phyloP scores from a whole-genome alignment of 345 rosid species.

The Corchorus olitorius region DNA sequence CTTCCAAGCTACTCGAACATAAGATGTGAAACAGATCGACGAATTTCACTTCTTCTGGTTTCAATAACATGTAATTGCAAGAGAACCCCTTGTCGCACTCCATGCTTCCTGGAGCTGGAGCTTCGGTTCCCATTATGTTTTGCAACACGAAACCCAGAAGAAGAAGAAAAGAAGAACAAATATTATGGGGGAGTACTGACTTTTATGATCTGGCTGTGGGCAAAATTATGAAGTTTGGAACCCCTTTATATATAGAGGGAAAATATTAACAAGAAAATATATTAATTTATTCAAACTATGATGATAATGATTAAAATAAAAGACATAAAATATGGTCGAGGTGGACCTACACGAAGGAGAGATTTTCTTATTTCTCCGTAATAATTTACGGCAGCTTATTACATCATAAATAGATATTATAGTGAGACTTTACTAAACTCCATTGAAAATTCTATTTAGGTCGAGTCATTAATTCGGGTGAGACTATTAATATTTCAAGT shows the following conservation, averaged over 20 bases:
- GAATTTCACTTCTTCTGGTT: constrained; percentile 54
- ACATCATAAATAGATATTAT: no score
- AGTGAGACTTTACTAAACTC: no score
- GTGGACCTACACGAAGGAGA: no score
- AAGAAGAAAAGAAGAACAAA: not conserved
- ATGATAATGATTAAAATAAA: not conserved
- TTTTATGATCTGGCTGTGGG: not conserved
- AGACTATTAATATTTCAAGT: no score
- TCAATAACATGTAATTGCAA: constrained; percentile 51
- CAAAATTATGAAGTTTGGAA: not conserved
- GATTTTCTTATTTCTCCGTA: no score
- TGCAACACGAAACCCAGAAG: not conserved
- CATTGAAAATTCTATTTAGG: no score
- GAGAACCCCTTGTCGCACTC: constrained; percentile 46
- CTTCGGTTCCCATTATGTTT: not conserved
- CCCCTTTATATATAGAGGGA: not conserved
- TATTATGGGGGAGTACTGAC: not conserved
- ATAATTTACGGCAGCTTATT: no score
- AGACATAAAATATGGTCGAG: no score
- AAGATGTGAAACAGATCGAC: constrained; percentile 54
- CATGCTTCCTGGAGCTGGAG: constrained; percentile 19
- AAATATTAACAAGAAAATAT: not conserved
- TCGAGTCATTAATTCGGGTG: no score
- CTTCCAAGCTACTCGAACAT: constrained; percentile 37
- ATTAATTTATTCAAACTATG: not conserved